Conservation (phyloP, 2,329 filamentous ascomycete genomes). For the Botrytis aclada region DNA sequence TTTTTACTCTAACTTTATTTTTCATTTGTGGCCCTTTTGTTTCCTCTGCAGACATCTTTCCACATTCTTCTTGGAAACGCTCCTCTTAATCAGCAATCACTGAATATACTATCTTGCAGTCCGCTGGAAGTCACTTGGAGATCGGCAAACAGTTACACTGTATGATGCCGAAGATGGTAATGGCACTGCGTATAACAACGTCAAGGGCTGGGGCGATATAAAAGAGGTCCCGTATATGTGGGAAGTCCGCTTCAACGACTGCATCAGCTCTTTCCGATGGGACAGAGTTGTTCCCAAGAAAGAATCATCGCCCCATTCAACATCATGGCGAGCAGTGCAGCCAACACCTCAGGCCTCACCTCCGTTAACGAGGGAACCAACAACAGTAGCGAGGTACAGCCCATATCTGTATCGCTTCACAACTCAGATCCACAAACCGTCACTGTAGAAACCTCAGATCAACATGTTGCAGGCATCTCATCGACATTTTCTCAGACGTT, state of each 20-base stretch:
- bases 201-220: background rate
- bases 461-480: background rate
- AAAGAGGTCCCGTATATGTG: background rate
- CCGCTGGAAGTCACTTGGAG: background rate
- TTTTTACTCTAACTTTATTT: background rate
- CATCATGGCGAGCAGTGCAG: background rate
- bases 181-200: background rate
- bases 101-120: background rate
- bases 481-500: background rate
- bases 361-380: background rate
- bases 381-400: background rate
- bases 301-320: background rate
- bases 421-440: background rate
- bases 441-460: slow-evolving; percentile 4
- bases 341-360: background rate
- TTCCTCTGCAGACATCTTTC: background rate
- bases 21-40: background rate
- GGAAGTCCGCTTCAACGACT: background rate
- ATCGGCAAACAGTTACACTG: background rate
- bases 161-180: background rate
- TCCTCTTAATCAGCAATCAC: background rate
- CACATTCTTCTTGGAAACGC: background rate
- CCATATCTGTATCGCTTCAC: background rate
- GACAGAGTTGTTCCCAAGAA: background rate
- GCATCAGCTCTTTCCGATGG: slow-evolving; percentile 1